Evolutionary conservation across 352 stramenopile genomes (phyloP).

Genomic region (Phytopythium ostracodes): DNA sequence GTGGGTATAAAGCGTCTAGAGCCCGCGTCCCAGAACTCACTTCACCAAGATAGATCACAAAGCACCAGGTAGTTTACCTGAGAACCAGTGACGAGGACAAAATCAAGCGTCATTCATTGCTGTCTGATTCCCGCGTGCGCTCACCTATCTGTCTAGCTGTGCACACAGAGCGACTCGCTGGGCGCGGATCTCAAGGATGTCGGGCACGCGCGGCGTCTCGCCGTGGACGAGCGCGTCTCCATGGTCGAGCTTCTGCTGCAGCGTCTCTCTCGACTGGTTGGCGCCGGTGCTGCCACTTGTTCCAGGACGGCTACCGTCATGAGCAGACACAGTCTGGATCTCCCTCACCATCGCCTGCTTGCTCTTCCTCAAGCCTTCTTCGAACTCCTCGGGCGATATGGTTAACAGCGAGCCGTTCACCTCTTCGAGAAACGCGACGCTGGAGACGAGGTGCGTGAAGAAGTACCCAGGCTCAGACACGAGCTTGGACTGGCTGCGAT

Average conservation of each 20-base stretch:
- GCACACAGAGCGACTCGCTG: slow-evolving; percentile 18
- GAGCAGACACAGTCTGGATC: slow-evolving; percentile 10
- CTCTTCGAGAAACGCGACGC: slow-evolving; percentile 75
- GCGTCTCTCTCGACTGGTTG: neutral
- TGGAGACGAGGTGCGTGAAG: slow-evolving; percentile 89
- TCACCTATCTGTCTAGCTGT: neutral
- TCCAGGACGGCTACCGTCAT: neutral
- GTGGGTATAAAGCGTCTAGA: neutral
- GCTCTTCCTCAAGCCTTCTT: slow-evolving; percentile 40
- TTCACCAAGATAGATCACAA: no score
- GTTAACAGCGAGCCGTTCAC: slow-evolving; percentile 66
- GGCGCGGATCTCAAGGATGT: slow-evolving; percentile 39
- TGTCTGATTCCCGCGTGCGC: no score
- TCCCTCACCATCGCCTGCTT: slow-evolving; percentile 29
- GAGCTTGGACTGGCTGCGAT: slow-evolving; percentile 59
- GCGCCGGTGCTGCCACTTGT: slow-evolving; percentile 8
- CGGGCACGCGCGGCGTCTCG: slow-evolving; percentile 17
- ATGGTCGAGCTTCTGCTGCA: slow-evolving; percentile 11
- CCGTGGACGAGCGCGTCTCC: slow-evolving; percentile 3
- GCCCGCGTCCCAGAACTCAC: neutral
- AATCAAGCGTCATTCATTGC: no score
- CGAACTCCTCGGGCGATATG: slow-evolving; percentile 73
- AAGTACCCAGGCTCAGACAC: slow-evolving; percentile 91
- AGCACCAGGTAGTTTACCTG: neutral
- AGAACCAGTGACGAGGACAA: neutral